These are phyloP conservation scores for Pterocarpus macrocarpus DNA, from an alignment of 306 rosid species.

Conservation along the genomic window DNA sequence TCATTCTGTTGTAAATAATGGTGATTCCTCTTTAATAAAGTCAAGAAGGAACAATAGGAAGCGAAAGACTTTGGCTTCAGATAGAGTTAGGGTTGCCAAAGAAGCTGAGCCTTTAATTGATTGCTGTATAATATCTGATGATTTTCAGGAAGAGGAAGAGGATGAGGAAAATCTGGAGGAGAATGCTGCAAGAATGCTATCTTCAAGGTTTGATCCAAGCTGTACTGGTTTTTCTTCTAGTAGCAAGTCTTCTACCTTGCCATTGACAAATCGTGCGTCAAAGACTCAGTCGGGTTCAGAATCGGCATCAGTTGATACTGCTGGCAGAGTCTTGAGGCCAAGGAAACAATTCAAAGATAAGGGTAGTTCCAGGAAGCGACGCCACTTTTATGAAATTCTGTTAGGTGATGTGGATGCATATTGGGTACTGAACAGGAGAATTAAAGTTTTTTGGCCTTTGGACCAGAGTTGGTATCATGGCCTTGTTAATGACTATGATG, in stretches of 20 bases:
- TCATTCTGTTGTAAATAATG: slow-evolving; percentile 65
- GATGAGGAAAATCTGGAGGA: slow-evolving; percentile 97
- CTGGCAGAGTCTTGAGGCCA: slow-evolving; percentile 83
- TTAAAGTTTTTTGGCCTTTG: slow-evolving; percentile 96
- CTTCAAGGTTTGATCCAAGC: slow-evolving; percentile 97
- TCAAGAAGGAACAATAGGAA: slow-evolving; percentile 62
- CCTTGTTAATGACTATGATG: slow-evolving; percentile 72
- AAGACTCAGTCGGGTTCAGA: slow-evolving; percentile 71
- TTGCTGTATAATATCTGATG: slow-evolving; percentile 56
- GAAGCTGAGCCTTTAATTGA: slow-evolving; percentile 61
- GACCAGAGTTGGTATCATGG: slow-evolving; percentile 97
- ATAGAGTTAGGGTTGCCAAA: slow-evolving; percentile 48
- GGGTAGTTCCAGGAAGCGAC: slow-evolving; percentile 74
- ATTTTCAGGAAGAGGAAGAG: slow-evolving; percentile 74
- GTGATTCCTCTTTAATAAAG: slow-evolving; percentile 57
- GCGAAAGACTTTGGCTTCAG: slow-evolving; percentile 54
- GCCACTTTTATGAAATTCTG: slow-evolving; percentile 89
- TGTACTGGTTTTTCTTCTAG: slow-evolving; percentile 84
- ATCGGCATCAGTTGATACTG: slow-evolving; percentile 75
- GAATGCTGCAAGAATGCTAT: slow-evolving; percentile 97
- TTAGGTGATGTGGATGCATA: slow-evolving; percentile 69
- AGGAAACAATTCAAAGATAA: slow-evolving; percentile 73
- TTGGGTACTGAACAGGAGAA: slow-evolving; percentile 79
- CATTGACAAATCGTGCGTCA: slow-evolving; percentile 55
- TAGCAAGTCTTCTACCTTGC: slow-evolving; percentile 64